Conservation (phyloP, 164 flowering plant species). For the Tetrastigma voinierianum region DNA sequence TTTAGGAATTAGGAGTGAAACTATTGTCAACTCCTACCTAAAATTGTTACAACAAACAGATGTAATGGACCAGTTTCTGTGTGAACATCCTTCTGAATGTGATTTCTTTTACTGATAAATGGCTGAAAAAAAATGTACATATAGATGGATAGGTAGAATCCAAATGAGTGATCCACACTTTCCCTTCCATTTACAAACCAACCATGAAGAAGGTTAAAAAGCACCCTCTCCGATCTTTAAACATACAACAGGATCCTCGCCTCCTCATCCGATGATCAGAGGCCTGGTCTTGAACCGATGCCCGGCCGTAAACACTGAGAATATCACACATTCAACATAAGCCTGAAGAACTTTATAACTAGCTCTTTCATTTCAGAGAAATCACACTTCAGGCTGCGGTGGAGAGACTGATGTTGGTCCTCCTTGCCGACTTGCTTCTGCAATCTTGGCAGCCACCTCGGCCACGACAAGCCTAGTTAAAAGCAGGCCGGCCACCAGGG, state of each 20-base stretch:
- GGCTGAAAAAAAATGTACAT: too few species aligned
- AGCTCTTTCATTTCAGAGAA: neutral
- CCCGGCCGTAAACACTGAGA: neutral
- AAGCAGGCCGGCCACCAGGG: slow-evolving; percentile 64
- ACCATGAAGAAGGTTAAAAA: slow-evolving; percentile 10
- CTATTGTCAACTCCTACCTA: too few species aligned
- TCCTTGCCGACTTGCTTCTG: slow-evolving; percentile 26
- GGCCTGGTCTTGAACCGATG: neutral
- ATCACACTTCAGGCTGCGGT: slow-evolving; percentile 24
- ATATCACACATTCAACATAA: neutral
- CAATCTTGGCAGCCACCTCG: slow-evolving; percentile 60
- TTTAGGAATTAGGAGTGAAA: too few species aligned
- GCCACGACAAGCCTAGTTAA: slow-evolving; percentile 59
- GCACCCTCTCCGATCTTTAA: slow-evolving; percentile 8
- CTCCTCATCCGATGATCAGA: neutral
- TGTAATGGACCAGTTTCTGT: too few species aligned
- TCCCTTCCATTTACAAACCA: neutral
- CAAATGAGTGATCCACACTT: neutral
- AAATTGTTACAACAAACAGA: too few species aligned
- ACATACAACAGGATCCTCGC: too few species aligned
- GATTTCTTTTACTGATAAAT: too few species aligned
- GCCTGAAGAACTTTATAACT: neutral
- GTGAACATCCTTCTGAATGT: too few species aligned
- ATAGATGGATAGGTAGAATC: too few species aligned
- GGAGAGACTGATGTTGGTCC: slow-evolving; percentile 12